A percentile compares a stretch with the other conserved stretches of the same genome.
Evolutionary conservation across 768 basidiomycete genomes (phyloP).

Genomic region (Suillus variegatus): DNA sequence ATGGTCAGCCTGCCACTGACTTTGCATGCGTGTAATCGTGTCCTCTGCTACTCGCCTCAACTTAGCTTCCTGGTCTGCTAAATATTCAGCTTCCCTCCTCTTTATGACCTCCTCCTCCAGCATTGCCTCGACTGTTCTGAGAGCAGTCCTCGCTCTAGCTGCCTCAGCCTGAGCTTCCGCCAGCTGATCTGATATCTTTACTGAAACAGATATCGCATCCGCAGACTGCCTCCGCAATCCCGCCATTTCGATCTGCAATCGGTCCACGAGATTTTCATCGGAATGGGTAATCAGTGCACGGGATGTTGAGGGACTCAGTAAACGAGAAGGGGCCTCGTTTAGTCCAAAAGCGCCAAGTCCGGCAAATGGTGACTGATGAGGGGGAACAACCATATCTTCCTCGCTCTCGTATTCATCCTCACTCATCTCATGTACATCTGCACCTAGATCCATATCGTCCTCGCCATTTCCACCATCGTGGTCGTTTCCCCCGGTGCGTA

Average conservation of each 20-base stretch:
- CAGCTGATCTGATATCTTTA: conserved; percentile 71
- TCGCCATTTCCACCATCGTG: conserved; percentile 42
- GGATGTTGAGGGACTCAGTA: conserved; percentile 40
- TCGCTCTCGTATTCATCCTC: conserved; percentile 67
- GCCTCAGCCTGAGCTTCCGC: conserved; percentile 63
- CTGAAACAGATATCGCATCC: conserved; percentile 64
- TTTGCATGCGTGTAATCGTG: conserved; percentile 37
- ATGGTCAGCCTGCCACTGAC: conserved; percentile 18
- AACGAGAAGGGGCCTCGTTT: conserved; percentile 38
- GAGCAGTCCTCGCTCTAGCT: conserved; percentile 51
- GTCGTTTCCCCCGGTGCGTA: conserved; percentile 21
- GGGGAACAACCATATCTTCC: conserved; percentile 55
- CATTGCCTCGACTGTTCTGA: conserved; percentile 56
- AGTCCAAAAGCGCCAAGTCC: conserved; percentile 40
- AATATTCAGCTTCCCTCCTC: conserved; percentile 59
- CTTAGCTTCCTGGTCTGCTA: conserved; percentile 48
- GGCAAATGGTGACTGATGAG: conserved; percentile 42
- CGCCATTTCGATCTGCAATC: conserved; percentile 65
- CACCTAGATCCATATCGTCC: conserved; percentile 37
- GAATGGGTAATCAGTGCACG: conserved; percentile 26
- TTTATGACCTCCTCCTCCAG: conserved; percentile 61
- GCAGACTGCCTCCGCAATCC: conserved; percentile 65
- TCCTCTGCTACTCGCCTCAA: conserved; percentile 55
- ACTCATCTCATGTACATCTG: conserved; percentile 43
- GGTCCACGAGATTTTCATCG: conserved; percentile 53